Conservation (phyloP, 2,329 filamentous ascomycete genomes). For the Fusarium metavorans region DNA sequence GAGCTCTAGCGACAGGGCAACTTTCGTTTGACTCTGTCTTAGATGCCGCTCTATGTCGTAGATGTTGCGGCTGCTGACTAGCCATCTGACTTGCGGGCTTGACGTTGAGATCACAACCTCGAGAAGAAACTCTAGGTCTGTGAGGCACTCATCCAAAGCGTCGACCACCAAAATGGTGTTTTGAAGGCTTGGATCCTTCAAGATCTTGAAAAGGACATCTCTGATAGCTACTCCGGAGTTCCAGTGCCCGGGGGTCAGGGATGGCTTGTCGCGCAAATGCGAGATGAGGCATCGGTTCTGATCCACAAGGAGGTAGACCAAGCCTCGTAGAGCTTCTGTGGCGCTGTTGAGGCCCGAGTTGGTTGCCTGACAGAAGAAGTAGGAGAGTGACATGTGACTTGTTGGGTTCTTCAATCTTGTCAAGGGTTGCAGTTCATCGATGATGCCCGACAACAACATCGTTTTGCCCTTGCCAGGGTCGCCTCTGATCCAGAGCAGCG, state of each 20-base stretch:
- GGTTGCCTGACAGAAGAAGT: conserved; percentile 57
- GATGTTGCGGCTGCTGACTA: conserved; percentile 61
- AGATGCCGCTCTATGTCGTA: too few species aligned
- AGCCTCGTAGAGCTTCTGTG: conserved; percentile 54
- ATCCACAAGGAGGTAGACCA: conserved; percentile 55
- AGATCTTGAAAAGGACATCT: not conserved
- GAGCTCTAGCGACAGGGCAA: conserved; percentile 52
- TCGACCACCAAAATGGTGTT: conserved; percentile 57
- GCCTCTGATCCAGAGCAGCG: conserved; percentile 51
- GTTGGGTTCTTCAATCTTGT: not conserved
- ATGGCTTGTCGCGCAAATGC: conserved; percentile 45
- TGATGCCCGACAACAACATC: conserved; percentile 48
- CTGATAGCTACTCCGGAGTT: not conserved
- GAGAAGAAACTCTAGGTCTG: conserved; percentile 48
- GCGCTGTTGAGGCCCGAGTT: conserved; percentile 50
- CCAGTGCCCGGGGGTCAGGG: not conserved
- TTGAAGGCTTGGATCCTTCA: not conserved
- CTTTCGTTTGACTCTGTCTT: conserved; percentile 23
- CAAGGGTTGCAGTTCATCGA: conserved; percentile 22
- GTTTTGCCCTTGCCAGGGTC: conserved; percentile 53
- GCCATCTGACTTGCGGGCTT: conserved; percentile 50
- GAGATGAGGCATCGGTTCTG: conserved; percentile 49
- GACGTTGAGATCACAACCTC: conserved; percentile 14
- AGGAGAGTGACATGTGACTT: not conserved
- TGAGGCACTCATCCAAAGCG: conserved; percentile 59